phyloP scores from a whole-genome alignment of 2,329 filamentous ascomycete species.

The Venturia oleaginea region DNA sequence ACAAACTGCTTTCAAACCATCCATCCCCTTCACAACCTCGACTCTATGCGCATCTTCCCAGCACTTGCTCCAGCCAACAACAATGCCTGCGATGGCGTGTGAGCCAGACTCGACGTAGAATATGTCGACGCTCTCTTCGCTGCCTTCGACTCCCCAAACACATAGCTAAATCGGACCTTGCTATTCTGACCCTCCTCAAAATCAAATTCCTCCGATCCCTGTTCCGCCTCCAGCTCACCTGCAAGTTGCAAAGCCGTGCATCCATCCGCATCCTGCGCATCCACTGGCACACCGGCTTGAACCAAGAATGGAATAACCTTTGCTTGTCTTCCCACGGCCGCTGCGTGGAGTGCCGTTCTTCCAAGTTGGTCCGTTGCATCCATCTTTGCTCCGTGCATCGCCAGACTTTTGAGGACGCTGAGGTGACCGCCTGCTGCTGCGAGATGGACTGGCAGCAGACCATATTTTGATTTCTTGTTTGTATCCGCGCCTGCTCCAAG shows the following conservation, averaged over 20 bases:
- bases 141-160: background rate
- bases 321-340: background rate
- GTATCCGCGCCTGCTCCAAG: conserved; percentile 3
- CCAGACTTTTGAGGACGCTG: conserved; percentile 3
- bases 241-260: conserved; percentile 3
- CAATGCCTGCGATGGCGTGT: background rate
- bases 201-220: background rate
- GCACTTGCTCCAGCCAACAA: background rate
- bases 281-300: background rate
- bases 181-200: background rate
- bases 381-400: conserved; percentile 5
- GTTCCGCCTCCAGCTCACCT: background rate
- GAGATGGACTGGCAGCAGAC: conserved; percentile 1
- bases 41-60: background rate
- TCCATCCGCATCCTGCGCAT: background rate
- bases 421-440: conserved; percentile 8
- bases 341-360: conserved; percentile 8
- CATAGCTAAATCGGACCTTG: conserved; percentile 8
- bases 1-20: too few relatives aligned
- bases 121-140: background rate
- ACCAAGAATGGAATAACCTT: conserved; percentile 5
- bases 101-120: background rate
- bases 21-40: background rate
- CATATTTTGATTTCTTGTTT: background rate
- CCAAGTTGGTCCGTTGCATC: background rate